Percentiles rank a stretch among this genome's conserved stretches.
These are phyloP conservation scores for Ogataea philodendri DNA, from an alignment of 805 yeast genomes.

Conservation along the genomic window DNA sequence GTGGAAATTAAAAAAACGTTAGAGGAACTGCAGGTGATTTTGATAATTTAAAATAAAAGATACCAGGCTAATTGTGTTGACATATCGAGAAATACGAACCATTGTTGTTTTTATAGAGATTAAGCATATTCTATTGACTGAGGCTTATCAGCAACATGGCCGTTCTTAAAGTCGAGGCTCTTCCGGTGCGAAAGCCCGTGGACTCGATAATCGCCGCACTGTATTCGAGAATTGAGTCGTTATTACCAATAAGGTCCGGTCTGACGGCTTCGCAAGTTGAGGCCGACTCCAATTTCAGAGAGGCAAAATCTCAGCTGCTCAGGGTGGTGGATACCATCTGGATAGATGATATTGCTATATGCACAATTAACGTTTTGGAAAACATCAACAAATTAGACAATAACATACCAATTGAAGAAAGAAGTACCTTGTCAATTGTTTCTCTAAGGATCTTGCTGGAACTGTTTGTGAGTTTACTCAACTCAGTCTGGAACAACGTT, in stretches of 20 bases:
- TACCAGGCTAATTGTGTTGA: not conserved
- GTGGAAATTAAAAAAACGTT: slow-evolving; percentile 12
- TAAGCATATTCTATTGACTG: too few relatives aligned
- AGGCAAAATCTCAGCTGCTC: slow-evolving; percentile 34
- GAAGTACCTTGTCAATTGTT: slow-evolving; percentile 28
- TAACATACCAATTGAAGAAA: slow-evolving; percentile 26
- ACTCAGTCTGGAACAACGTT: slow-evolving; percentile 20
- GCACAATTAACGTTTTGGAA: slow-evolving; percentile 27
- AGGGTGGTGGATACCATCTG: slow-evolving; percentile 30
- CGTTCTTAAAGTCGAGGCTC: slow-evolving; percentile 3
- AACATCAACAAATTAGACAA: slow-evolving; percentile 27
- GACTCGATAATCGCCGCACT: slow-evolving; percentile 36
- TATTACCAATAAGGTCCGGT: slow-evolving; percentile 39
- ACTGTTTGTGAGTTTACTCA: slow-evolving; percentile 37
- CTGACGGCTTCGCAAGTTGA: slow-evolving; percentile 37
- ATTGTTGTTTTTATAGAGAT: too few relatives aligned
- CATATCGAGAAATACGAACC: too few relatives aligned
- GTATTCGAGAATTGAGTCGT: slow-evolving; percentile 32
- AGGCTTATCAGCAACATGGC: not conserved
- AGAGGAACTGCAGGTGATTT: slow-evolving; percentile 8
- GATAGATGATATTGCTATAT: slow-evolving; percentile 33
- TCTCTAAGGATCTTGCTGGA: slow-evolving; percentile 39
- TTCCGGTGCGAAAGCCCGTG: slow-evolving; percentile 7
- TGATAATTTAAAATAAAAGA: slow-evolving; percentile 7
- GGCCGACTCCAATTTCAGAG: slow-evolving; percentile 35